Conservation (phyloP, 2,329 filamentous ascomycete species). For the Dothistroma pini region DNA sequence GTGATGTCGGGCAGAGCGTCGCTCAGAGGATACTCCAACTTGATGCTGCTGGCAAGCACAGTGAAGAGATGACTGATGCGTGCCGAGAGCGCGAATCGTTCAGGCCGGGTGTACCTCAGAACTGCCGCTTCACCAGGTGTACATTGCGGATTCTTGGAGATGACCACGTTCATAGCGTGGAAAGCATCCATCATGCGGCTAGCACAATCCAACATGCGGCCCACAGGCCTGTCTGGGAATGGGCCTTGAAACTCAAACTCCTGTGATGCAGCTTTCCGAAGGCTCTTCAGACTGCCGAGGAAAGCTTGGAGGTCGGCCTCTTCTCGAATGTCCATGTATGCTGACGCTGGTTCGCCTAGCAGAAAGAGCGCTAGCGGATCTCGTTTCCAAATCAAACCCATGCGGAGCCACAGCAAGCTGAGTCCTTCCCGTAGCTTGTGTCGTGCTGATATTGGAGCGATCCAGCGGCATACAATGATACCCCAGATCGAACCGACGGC, state of each 20-base stretch:
- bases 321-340: conserved; percentile 83
- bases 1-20: conserved; percentile 83
- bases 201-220: conserved; percentile 72
- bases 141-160: conserved; percentile 71
- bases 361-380: conserved; percentile 75
- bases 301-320: conserved; percentile 84
- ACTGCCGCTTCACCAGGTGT: conserved; percentile 78
- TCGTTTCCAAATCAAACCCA: conserved; percentile 94
- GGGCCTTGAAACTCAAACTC: conserved; percentile 88
- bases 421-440: conserved; percentile 85
- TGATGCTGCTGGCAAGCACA: conserved; percentile 88
- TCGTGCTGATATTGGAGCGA: conserved; percentile 92
- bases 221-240: conserved; percentile 72
- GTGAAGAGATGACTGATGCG: conserved; percentile 84
- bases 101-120: conserved; percentile 71
- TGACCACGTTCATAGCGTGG: conserved; percentile 92
- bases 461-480: conserved; percentile 78
- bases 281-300: conserved; percentile 65
- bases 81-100: conserved; percentile 76
- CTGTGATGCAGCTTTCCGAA: conserved; percentile 68
- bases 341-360: conserved; percentile 35
- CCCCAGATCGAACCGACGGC: conserved; percentile 88
- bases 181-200: conserved; percentile 87
- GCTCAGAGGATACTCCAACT: conserved; percentile 88
- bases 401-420: conserved; percentile 85